Evolutionary conservation across 495 filamentous ascomycete genomes (phyloP).

Genomic region (Endocarpon pusillum): DNA sequence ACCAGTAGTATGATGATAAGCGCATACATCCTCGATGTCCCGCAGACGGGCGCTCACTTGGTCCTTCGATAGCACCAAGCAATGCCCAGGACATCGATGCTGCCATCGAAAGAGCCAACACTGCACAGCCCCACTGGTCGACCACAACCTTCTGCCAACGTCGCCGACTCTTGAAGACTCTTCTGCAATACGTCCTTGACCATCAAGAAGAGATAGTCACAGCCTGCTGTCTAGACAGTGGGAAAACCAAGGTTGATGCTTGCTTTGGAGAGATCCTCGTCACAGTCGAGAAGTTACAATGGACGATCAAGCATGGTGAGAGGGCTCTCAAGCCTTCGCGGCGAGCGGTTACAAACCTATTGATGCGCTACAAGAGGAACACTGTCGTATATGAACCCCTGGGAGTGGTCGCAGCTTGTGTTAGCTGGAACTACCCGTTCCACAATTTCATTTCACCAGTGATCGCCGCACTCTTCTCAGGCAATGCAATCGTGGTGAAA

Average conservation of each 20-base stretch:
- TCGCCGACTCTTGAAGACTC: slow-evolving; percentile 59
- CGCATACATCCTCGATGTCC: no score
- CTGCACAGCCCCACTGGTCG: slow-evolving; percentile 69
- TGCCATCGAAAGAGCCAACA: slow-evolving; percentile 27
- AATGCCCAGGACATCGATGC: neutral
- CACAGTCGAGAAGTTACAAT: slow-evolving; percentile 81
- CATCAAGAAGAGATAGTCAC: slow-evolving; percentile 78
- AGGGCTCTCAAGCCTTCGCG: slow-evolving; percentile 52
- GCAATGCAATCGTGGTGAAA: slow-evolving; percentile 84
- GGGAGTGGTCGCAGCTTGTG: slow-evolving; percentile 78
- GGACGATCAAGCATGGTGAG: slow-evolving; percentile 87
- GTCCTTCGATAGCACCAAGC: no score
- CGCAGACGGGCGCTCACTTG: no score
- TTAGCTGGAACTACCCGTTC: slow-evolving; percentile 95
- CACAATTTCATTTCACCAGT: slow-evolving; percentile 89
- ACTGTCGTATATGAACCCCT: slow-evolving; percentile 81
- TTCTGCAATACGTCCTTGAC: slow-evolving; percentile 71
- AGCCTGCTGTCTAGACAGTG: slow-evolving; percentile 84
- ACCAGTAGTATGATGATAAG: no score
- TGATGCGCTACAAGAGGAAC: slow-evolving; percentile 94
- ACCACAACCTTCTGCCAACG: slow-evolving; percentile 62
- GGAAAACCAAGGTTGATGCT: slow-evolving; percentile 90
- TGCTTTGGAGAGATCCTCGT: slow-evolving; percentile 87
- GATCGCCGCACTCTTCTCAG: slow-evolving; percentile 81
- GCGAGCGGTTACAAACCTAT: slow-evolving; percentile 65